Percentiles rank a stretch among this genome's conserved stretches.
phyloP scores from a whole-genome alignment of 2,329 filamentous ascomycete genomes.

The Amauroascus niger region DNA sequence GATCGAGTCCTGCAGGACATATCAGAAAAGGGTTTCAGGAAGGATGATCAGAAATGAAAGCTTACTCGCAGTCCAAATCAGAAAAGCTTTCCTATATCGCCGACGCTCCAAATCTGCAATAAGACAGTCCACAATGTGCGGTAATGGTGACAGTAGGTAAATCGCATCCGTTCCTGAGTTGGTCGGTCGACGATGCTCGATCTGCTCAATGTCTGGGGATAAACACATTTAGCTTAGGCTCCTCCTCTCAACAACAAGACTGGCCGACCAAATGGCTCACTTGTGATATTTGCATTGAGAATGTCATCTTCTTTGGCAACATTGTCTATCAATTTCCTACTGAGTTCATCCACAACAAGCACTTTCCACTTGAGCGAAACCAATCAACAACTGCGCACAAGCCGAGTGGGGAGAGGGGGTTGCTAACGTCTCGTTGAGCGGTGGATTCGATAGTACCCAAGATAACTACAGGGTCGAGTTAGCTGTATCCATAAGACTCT shows the following conservation, averaged over 20 bases:
- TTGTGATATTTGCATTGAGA: slow-evolving; percentile 90
- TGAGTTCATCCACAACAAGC: slow-evolving; percentile 74
- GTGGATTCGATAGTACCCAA: slow-evolving; percentile 65
- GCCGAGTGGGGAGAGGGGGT: slow-evolving; percentile 20
- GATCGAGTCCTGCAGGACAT: slow-evolving; percentile 53
- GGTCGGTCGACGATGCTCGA: slow-evolving; percentile 72
- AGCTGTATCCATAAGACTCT: background rate
- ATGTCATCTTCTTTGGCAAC: slow-evolving; percentile 93
- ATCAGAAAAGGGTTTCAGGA: background rate
- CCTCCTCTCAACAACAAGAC: slow-evolving; percentile 8
- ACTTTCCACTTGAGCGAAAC: slow-evolving; percentile 73
- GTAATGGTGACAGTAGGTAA: slow-evolving; percentile 76
- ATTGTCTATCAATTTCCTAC: slow-evolving; percentile 80
- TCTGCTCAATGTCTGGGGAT: slow-evolving; percentile 90
- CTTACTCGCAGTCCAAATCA: slow-evolving; percentile 72
- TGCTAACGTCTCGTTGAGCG: slow-evolving; percentile 65
- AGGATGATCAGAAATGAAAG: slow-evolving; percentile 12
- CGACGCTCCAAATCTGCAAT: slow-evolving; percentile 82
- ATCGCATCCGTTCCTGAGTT: slow-evolving; percentile 91
- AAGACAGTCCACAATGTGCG: slow-evolving; percentile 86
- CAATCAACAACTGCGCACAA: slow-evolving; percentile 24
- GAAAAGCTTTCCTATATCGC: slow-evolving; percentile 66
- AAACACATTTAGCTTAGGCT: slow-evolving; percentile 10
- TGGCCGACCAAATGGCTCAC: slow-evolving; percentile 44
- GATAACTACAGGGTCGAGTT: slow-evolving; percentile 47